These are phyloP conservation scores for Euclidium syriacum DNA, from an alignment of 345 rosid genomes.

Conservation along the genomic window DNA sequence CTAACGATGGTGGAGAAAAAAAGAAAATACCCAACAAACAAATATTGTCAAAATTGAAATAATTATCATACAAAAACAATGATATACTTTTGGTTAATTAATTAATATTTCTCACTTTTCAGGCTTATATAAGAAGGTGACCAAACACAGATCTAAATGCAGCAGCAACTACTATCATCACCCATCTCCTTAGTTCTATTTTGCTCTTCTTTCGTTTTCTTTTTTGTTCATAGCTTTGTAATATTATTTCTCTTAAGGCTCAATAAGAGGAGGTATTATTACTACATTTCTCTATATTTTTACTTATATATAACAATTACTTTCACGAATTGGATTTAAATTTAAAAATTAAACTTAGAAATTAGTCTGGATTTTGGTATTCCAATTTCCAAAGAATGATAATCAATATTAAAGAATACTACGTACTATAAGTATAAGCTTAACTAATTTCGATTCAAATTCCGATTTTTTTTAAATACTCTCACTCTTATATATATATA, in stretches of 20 bases:
- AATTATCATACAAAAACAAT: not conserved
- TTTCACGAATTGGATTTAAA: not conserved
- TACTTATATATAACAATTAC: not conserved
- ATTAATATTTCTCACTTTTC: conserved; percentile 6
- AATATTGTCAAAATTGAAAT: conserved; percentile 22
- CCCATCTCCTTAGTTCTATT: conserved; percentile 27
- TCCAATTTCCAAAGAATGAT: not conserved
- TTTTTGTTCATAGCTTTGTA: conserved; percentile 26
- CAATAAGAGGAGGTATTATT: conserved; percentile 29
- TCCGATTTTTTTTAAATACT: too few species aligned
- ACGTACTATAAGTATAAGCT: too few species aligned
- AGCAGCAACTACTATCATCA: conserved; percentile 36
- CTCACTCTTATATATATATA: too few species aligned
- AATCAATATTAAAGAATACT: not conserved
- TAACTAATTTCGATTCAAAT: too few species aligned
- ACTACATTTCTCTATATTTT: conserved; percentile 1
- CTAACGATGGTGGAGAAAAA: conserved; percentile 39
- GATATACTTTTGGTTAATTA: not conserved
- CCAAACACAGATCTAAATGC: conserved; percentile 18
- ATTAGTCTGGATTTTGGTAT: not conserved
- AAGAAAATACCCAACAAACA: conserved; percentile 8
- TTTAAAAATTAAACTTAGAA: not conserved
- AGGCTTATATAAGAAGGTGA: conserved; percentile 28
- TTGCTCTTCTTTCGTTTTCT: conserved; percentile 22
- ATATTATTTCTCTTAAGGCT: conserved; percentile 12